Conservation (phyloP, 2,329 filamentous ascomycete genomes). For the Ophiostoma quercus region DNA sequence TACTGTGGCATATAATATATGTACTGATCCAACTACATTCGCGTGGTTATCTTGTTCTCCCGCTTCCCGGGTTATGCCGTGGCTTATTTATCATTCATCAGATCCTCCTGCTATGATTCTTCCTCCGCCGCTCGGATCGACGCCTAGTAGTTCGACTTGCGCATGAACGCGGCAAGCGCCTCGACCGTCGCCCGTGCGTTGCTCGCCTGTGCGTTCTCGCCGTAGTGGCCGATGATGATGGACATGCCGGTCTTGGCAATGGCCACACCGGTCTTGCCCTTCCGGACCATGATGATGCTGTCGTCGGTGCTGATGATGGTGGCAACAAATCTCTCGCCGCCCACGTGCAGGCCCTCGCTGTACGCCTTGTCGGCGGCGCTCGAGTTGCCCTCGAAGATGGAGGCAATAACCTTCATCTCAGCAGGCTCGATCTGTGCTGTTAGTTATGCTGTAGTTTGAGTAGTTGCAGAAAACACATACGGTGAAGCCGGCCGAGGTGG, state of each 20-base stretch:
- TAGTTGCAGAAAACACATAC: conserved; percentile 44
- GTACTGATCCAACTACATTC: conserved; percentile 12
- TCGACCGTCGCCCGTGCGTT: conserved; percentile 75
- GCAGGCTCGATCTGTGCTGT: conserved; percentile 47
- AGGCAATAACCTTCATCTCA: conserved; percentile 55
- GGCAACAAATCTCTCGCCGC: conserved; percentile 71
- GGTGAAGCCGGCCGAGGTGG: conserved; percentile 62
- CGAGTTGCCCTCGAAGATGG: conserved; percentile 44
- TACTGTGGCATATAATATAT: conserved; percentile 8
- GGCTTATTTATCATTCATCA: neutral
- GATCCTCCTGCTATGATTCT: neutral
- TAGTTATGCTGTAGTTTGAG: neutral
- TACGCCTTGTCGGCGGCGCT: conserved; percentile 61
- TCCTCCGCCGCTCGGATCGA: neutral
- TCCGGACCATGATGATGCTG: conserved; percentile 25
- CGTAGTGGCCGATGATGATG: conserved; percentile 83
- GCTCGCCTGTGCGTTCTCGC: conserved; percentile 65
- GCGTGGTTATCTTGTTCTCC: conserved; percentile 3
- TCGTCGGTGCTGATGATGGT: conserved; percentile 63
- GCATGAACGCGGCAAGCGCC: conserved; percentile 80
- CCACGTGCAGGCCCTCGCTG: conserved; percentile 68
- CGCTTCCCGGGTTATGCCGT: neutral
- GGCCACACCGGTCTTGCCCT: conserved; percentile 70
- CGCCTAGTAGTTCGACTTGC: conserved; percentile 66
- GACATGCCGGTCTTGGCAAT: conserved; percentile 84